Conservation (phyloP, 2,329 filamentous ascomycete genomes). For the Ophiostoma sp. region DNA sequence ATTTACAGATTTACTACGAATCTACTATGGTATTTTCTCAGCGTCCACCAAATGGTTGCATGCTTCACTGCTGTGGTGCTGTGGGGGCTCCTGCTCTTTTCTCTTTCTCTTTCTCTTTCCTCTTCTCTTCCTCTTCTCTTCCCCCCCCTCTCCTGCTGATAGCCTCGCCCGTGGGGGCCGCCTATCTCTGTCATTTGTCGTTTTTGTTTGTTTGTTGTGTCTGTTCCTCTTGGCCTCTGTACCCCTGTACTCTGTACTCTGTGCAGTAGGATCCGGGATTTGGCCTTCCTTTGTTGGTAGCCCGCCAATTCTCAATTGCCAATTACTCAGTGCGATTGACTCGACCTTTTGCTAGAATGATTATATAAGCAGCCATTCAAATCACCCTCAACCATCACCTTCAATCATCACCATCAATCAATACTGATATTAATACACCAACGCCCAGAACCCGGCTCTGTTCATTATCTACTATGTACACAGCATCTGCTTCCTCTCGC, state of each 20-base stretch:
- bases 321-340: neutral
- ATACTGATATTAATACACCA: too few species aligned
- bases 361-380: neutral
- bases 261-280: neutral
- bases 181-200: conserved; percentile 15
- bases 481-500: neutral
- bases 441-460: neutral
- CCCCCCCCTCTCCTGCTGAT: neutral
- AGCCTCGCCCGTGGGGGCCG: conserved; percentile 13
- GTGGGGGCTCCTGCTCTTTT: conserved; percentile 5
- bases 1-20: too few species aligned
- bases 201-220: neutral
- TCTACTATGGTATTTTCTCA: neutral
- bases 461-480: neutral
- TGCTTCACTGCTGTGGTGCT: neutral
- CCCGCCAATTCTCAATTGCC: too few species aligned
- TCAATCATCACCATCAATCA: neutral
- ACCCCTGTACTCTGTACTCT: too few species aligned
- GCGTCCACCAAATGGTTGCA: neutral
- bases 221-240: neutral
- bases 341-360: neutral
- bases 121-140: neutral
- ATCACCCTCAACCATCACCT: neutral
- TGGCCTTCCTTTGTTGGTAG: too few species aligned
- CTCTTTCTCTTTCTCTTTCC: neutral